A percentile compares a stretch with the other conserved stretches of the same genome.
Evolutionary conservation across 192 early-diverging fungal genomes (phyloP).

Genomic region (Neocallimastix lanati): DNA sequence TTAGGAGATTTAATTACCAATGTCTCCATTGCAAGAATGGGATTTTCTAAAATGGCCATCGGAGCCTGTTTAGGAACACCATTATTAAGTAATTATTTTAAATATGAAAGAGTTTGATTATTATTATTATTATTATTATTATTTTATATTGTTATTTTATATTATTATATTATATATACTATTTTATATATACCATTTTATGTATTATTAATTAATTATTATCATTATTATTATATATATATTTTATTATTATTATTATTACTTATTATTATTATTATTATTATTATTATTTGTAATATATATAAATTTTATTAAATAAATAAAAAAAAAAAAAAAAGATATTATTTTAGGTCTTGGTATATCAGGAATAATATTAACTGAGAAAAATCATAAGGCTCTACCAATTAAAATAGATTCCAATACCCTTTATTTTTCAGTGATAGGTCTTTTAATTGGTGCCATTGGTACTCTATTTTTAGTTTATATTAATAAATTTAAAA

Average conservation of each 20-base stretch:
- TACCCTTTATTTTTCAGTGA: neutral
- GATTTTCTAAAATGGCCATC: slow-evolving; percentile 84
- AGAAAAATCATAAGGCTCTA: neutral
- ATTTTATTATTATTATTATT: neutral
- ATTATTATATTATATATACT: too few species aligned
- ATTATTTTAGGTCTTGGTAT: neutral
- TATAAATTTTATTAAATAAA: too few species aligned
- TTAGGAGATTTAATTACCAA: slow-evolving; percentile 86
- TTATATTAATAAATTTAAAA: neutral
- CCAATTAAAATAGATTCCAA: neutral
- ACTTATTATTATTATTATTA: too few species aligned
- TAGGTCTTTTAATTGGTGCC: neutral
- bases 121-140: neutral
- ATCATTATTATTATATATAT: too few species aligned
- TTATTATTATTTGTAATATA: too few species aligned
- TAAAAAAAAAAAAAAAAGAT: neutral
- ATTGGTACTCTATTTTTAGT: neutral
- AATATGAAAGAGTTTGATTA: too few species aligned
- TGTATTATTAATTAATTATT: too few species aligned
- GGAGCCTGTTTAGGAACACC: slow-evolving; percentile 87
- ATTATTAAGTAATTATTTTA: slow-evolving; percentile 58
- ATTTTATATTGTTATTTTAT: too few species aligned
- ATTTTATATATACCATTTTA: too few species aligned
- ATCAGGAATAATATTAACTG: neutral
- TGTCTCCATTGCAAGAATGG: slow-evolving; percentile 73